Evolutionary conservation across 352 stramenopile species (phyloP).

Genomic region (Globisporangium cystogenes): DNA sequence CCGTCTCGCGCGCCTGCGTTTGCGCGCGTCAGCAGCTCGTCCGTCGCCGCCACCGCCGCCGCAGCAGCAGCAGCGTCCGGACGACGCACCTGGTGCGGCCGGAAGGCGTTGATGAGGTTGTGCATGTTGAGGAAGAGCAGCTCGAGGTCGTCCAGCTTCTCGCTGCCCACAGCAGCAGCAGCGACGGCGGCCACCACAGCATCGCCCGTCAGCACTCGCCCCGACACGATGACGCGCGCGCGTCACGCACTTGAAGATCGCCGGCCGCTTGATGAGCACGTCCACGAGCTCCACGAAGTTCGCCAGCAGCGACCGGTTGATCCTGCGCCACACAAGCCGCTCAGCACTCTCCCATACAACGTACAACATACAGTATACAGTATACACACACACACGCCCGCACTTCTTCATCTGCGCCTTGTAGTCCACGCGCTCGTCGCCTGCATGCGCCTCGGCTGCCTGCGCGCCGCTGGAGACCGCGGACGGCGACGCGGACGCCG

Average conservation of each 20-base stretch:
- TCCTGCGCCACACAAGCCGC: conserved; percentile 18
- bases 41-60: background rate
- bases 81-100: conserved; percentile 58
- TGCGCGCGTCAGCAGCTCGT: background rate
- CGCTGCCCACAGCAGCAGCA: conserved; percentile 19
- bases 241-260: conserved; percentile 74
- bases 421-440: conserved; percentile 36
- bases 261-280: conserved; percentile 70
- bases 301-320: conserved; percentile 79
- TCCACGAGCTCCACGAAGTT: conserved; percentile 85
- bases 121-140: conserved; percentile 88
- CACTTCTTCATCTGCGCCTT: conserved; percentile 83
- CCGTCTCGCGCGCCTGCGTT: conserved; percentile 55
- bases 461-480: background rate
- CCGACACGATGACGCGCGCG: background rate
- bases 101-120: conserved; percentile 88
- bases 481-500: background rate
- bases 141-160: conserved; percentile 83
- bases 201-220: background rate
- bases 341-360: no score
- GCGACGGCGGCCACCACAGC: background rate
- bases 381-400: background rate
- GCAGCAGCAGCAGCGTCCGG: no score
- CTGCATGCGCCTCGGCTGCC: background rate
- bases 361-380: no score